Evolutionary conservation across 2,329 filamentous ascomycete genomes (phyloP), one percentile per base, ranked within the genome.

Genomic region (Tetracladium maxilliforme): DNA sequence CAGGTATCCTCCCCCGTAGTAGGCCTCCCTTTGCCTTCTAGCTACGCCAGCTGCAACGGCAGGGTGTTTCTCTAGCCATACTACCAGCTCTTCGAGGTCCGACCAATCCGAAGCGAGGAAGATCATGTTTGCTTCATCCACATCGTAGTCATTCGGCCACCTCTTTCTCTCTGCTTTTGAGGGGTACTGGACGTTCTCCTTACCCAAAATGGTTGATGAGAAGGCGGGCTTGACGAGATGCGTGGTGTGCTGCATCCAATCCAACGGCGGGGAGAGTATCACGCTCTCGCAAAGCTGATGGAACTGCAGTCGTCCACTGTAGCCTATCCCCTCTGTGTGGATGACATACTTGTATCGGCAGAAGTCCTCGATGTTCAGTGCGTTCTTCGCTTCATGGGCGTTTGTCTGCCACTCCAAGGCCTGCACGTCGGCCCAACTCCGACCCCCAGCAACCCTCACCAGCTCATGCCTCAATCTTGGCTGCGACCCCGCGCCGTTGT

Each of bases 291-390:
- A 66, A 24, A 63, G 52, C 42, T 58, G 58, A 38, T 64, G 52
- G 36, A 57, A 64, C 31, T 56, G 57, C 29, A 66, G 54, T 9
- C 61, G 52, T 2, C 61, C 61, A 27, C 51, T 58, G 43, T 66
- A 66, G 4, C 58, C 54, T n/a, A 66, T 46, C 6, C 61, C 61
- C 44, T 43, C 61, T 6, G 61, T 64, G 40, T 65, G 55, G 14
- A 65, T 41, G 21, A 66, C 45, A 40, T 64, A 65, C 27, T 52
- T 55, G 41, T 61, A 59, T 27, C 44, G 43, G 42, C 62, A 66
- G 32, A 66, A 66, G 23, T 59, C 59, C 32, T 60, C 51, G 34
- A 66, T 58, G 7, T 36, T 31, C 7, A 66, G 34, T 7, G 52
- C 51, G 43, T 67, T 66, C 31, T 27, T 43, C 10, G 49, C 48